Base-by-base conservation (phyloP, 73 alveolate species). In the Paramecium sexaurelia region DNA sequence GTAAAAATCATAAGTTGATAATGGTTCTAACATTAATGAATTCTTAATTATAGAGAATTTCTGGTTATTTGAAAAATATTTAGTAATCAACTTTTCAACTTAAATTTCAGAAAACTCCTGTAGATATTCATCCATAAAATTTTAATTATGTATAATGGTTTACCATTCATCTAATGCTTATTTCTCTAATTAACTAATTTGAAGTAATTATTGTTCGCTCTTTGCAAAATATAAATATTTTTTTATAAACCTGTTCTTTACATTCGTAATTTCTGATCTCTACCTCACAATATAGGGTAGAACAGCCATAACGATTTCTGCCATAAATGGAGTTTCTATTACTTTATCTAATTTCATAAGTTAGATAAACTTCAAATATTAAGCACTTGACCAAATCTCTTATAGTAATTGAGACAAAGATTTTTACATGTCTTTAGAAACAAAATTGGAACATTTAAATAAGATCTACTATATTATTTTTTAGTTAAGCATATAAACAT, bases 261-360 rank as follows among this genome's bases (percentile, higher is more conserved):
- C 32, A 13, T 73, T 73, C 3, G 13, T 73, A 33, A 73, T 73
- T 27, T 73, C 87, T 35, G 39, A 29, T 15, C 57, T 73, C 4
- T 35, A 13, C 15, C 45, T 73, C 3, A 41, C 87, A 15, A 73
- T 20, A 37, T 35, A 35, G 4, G 87, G 87, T 0, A 73, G 35
- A 11, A 73, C 87, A 13, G 39, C 35, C 39, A 73, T 41, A 1
- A 73, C 87, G 1, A 73, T 73, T n/a, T 73, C 87, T 7, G 45
- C 32, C 87, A 73, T 73, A 33, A 73, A 73, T 32, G 87, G 87
- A 20, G 87, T 73, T 17, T 73, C 87, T 1, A 73, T 29, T 9
- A 73, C 36, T 32, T 73, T 32, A 6, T 73, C 87, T n/a, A 73
- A 35, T 20, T 73, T 27, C 87, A 73, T 73, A 3, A 20, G 8